These are phyloP conservation scores for Sanguinoderma infundibulare DNA, from an alignment of 1,284 basidiomycete species.

Conservation along the genomic window DNA sequence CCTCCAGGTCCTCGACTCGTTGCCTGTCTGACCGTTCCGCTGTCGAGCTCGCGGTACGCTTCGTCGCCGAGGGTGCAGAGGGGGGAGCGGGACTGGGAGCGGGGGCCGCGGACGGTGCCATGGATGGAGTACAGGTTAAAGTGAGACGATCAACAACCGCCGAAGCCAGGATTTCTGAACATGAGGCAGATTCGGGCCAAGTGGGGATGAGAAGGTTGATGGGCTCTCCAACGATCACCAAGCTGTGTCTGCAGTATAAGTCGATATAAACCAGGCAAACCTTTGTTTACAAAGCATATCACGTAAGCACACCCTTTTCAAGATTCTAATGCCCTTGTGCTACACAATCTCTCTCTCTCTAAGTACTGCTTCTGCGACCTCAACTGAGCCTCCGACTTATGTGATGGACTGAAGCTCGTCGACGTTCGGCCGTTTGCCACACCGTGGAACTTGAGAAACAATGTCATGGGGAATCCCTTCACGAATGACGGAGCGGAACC, in stretches of 20 bases:
- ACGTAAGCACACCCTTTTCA: neutral
- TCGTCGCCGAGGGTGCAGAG: conserved; percentile 18
- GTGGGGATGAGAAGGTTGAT: neutral
- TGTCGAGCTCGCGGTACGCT: conserved; percentile 18
- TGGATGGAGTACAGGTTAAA: conserved; percentile 17
- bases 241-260: neutral
- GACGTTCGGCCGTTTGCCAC: too few relatives aligned
- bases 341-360: neutral
- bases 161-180: neutral
- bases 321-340: neutral
- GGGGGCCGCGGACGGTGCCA: conserved; percentile 23
- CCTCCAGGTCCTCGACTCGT: conserved; percentile 62
- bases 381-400: too few relatives aligned
- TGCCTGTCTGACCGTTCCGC: conserved; percentile 23
- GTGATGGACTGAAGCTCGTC: too few relatives aligned
- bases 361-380: too few relatives aligned
- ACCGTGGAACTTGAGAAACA: too few relatives aligned
- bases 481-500: too few relatives aligned
- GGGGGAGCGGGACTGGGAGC: conserved; percentile 6
- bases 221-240: neutral
- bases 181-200: neutral
- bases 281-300: neutral
- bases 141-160: neutral
- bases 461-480: too few relatives aligned
- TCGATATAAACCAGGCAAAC: conserved; percentile 4